Base-by-base conservation (phyloP, 495 filamentous ascomycete species). In the Hypoxylon subgilvum region DNA sequence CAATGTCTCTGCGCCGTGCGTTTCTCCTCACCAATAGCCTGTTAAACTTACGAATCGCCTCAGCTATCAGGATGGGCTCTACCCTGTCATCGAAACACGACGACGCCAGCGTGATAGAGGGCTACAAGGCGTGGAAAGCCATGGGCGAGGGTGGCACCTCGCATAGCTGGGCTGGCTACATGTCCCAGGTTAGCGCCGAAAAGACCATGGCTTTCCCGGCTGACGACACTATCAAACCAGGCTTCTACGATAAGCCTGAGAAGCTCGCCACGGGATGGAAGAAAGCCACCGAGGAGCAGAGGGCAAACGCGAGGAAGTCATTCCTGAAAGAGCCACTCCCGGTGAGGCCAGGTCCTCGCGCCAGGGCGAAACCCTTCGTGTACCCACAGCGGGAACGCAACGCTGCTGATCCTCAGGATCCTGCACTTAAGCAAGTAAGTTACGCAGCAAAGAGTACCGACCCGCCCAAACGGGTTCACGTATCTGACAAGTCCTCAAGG, bases 351-450 rank as follows among this genome's bases (percentile, higher is more conserved):
- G 58, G 58, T 13, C 58, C 58, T 1, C 45, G 58, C 5, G 58
- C 46, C 14, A 51, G 46, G 34, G 58, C 58, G 8, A 51, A 52
- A 19, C 58, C 32, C 1, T 62, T 56, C 21, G 46, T 56, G 2
- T 62, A 56, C n/a, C 58, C 58, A 5, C 58, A 62, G 25, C 58
- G 58, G 12, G 58, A 62, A 52, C 54, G 58, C 30, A 56, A 56
- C 6, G 58, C 58, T 19, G 52, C 47, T 7, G 36, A 51, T 12
- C 58, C 58, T 6, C 58, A 56, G 9, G 45, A 55, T 31, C 45
- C 45, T 0, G 40, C 13, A 9, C 45, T 62, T 14, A 57, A 62
- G 9, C 27, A 56, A 19, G 58, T 56, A 4, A 35, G 52, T 56
- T 41, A 9, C 1, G 8, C 34, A 0, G 13, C 8, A 5, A 1